These are phyloP conservation scores for Mycena venus DNA, from an alignment of 768 basidiomycete genomes.

Conservation along the genomic window DNA sequence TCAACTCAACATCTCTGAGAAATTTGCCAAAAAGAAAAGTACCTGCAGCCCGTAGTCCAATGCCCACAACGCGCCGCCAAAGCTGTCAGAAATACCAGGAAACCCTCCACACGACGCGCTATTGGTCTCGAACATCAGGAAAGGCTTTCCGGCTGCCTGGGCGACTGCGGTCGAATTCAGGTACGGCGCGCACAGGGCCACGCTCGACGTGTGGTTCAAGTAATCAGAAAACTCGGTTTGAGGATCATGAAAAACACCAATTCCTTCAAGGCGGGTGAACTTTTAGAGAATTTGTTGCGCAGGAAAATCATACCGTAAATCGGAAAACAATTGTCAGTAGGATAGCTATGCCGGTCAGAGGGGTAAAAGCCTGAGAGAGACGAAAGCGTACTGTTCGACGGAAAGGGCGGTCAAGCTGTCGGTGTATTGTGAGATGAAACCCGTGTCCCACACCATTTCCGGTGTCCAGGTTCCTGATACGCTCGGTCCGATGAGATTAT, in stretches of 20 bases:
- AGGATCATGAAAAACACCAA: constrained; percentile 54
- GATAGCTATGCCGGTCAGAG: too few relatives aligned
- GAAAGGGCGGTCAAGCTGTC: constrained; percentile 46
- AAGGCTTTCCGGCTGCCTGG: constrained; percentile 55
- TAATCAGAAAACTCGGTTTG: constrained; percentile 66
- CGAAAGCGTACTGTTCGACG: constrained; percentile 56
- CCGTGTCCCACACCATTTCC: constrained; percentile 51
- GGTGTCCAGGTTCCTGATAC: constrained; percentile 53
- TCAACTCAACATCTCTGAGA: not conserved
- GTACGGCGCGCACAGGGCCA: constrained; percentile 66
- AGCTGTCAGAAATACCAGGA: constrained; percentile 71
- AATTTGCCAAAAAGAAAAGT: not conserved
- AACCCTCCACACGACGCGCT: constrained; percentile 80
- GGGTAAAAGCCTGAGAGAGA: not conserved
- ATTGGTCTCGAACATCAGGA: constrained; percentile 82
- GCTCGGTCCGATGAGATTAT: constrained; percentile 58
- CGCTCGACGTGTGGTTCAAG: constrained; percentile 70
- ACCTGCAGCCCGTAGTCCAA: constrained; percentile 69
- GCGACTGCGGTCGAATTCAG: constrained; percentile 61
- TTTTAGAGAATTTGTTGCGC: not conserved
- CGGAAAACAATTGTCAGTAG: constrained; percentile 72
- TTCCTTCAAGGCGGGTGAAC: constrained; percentile 33
- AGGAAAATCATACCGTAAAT: constrained; percentile 41
- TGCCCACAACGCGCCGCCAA: constrained; percentile 75
- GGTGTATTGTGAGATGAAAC: constrained; percentile 49